Conservation (phyloP, 2,329 filamentous ascomycete species). For the Colletotrichum filicis region DNA sequence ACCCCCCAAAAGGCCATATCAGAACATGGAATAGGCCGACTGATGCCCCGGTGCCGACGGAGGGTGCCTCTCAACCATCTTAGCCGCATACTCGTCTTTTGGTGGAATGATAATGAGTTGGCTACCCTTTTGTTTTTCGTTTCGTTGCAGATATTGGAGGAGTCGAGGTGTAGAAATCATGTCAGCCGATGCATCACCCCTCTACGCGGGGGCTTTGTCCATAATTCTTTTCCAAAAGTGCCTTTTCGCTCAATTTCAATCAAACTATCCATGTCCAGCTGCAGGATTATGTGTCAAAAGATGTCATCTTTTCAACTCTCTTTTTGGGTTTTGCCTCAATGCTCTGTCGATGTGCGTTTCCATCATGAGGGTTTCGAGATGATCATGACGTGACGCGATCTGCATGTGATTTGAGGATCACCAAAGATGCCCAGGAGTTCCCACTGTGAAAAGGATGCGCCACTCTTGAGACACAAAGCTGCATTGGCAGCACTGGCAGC, state of each 20-base stretch:
- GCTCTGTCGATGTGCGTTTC: slow-evolving; percentile 3
- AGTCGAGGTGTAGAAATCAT: background rate
- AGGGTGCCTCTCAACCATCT: slow-evolving; percentile 27
- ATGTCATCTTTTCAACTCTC: background rate
- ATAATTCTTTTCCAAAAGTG: background rate
- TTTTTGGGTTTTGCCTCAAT: background rate
- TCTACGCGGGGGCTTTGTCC: background rate
- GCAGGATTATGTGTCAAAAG: background rate
- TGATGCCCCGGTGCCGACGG: slow-evolving; percentile 35
- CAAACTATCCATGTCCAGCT: background rate
- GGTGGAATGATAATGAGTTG: background rate
- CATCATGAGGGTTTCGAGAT: slow-evolving; percentile 4
- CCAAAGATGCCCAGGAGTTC: slow-evolving; percentile 14
- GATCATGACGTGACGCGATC: slow-evolving; percentile 26
- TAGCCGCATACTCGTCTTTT: background rate
- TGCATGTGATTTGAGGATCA: slow-evolving; percentile 25
- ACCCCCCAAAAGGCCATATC: slow-evolving; percentile 66
- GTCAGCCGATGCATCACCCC: slow-evolving; percentile 1
- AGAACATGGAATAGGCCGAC: slow-evolving; percentile 77
- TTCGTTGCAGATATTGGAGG: slow-evolving; percentile 6
- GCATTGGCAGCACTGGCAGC: background rate
- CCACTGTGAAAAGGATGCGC: background rate
- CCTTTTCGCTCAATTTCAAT: background rate
- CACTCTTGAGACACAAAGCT: slow-evolving; percentile 13
- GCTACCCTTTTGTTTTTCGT: slow-evolving; percentile 1